Conservation (phyloP, 2,329 filamentous ascomycete genomes). For the Rhinocladiella similis region DNA sequence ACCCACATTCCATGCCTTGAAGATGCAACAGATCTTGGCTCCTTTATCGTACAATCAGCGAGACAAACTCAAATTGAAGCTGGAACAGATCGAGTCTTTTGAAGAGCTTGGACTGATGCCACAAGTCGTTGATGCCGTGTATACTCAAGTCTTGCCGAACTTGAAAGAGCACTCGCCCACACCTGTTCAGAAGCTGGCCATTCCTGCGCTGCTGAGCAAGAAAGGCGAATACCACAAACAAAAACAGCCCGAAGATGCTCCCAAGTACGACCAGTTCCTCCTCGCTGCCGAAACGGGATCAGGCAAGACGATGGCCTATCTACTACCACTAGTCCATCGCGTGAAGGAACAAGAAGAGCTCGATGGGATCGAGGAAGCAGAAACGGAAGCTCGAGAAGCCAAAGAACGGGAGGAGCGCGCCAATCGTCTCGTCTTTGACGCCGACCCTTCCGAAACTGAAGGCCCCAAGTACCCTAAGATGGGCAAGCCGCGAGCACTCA, state of each 20-base stretch:
- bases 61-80: constrained; percentile 59
- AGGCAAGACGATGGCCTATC: constrained; percentile 91
- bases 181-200: constrained; percentile 83
- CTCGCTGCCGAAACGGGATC: constrained; percentile 95
- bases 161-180: constrained; percentile 78
- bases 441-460: constrained; percentile 57
- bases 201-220: constrained; percentile 70
- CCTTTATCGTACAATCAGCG: constrained; percentile 73
- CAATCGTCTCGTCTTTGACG: constrained; percentile 56
- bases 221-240: constrained; percentile 31
- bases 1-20: constrained; percentile 74
- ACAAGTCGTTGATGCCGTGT: constrained; percentile 68
- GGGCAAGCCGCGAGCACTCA: constrained; percentile 77
- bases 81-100: constrained; percentile 72
- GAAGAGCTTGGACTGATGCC: constrained; percentile 77
- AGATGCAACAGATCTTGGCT: constrained; percentile 84
- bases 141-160: constrained; percentile 70
- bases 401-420: constrained; percentile 49
- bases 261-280: constrained; percentile 67
- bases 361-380: constrained; percentile 62
- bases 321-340: constrained; percentile 80
- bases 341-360: constrained; percentile 72
- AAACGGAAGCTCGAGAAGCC: constrained; percentile 34
- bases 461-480: constrained; percentile 71
- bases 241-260: constrained; percentile 38